Percentiles rank a stretch among this genome's conserved stretches.
Conservation (phyloP, 371 early-diverging fungal species). For the Smittium culicis region DNA sequence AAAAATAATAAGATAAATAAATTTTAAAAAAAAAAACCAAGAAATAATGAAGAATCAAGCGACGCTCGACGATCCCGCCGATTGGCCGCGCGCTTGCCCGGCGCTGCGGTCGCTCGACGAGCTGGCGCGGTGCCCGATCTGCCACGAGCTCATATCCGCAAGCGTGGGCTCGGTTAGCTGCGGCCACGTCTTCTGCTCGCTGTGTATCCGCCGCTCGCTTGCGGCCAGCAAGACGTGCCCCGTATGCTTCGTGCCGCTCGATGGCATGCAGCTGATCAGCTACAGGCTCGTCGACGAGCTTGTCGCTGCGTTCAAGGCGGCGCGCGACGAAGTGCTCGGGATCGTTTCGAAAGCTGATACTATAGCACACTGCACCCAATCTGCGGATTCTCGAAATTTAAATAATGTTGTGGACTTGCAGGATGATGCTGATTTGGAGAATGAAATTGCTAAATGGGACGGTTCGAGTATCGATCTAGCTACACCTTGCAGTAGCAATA, state of each 20-base stretch:
- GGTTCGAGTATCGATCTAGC: too few species aligned
- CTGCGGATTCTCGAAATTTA: too few species aligned
- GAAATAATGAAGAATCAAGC: too few species aligned
- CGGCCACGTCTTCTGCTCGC: constrained; percentile 49
- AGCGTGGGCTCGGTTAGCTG: constrained; percentile 41
- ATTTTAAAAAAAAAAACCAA: too few species aligned
- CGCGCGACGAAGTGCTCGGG: constrained; percentile 8
- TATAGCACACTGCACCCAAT: too few species aligned
- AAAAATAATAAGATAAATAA: too few species aligned
- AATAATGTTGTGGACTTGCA: too few species aligned
- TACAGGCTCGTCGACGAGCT: constrained; percentile 23
- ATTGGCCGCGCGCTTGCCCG: constrained; percentile 34
- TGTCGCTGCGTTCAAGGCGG: constrained; percentile 17
- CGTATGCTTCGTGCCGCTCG: constrained; percentile 34
- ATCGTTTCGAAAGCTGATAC: constrained; percentile 8
- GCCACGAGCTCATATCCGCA: constrained; percentile 43
- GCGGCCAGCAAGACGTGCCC: constrained; percentile 39
- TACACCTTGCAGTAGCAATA: too few species aligned
- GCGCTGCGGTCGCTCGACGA: constrained; percentile 40
- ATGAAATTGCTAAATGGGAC: too few species aligned
- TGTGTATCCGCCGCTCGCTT: constrained; percentile 43
- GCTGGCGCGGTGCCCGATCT: constrained; percentile 47
- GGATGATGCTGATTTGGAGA: too few species aligned
- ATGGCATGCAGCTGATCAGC: constrained; percentile 19
- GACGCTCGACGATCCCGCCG: constrained; percentile 42